Base-by-base conservation (phyloP, 768 basidiomycete genomes). In the Suillus plorans region DNA sequence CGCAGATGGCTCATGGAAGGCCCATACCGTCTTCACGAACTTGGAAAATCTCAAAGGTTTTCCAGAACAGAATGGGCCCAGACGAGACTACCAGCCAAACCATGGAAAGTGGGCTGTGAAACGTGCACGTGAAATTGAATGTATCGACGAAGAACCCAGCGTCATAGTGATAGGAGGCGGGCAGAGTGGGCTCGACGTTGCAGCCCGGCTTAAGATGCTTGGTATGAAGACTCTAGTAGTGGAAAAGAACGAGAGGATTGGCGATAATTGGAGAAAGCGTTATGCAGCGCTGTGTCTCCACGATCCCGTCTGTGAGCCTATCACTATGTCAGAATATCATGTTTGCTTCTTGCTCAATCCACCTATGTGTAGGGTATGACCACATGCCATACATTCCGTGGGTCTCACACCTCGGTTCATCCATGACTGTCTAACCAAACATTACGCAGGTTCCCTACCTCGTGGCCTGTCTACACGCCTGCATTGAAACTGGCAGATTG, bases 401-500 rank as follows among this genome's bases (percentile, higher is more conserved):
- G 67, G 84, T 77, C 18, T 22, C 53, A 28, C 7, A 14, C 31
- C 49, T 14, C 31, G 31, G 25, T 8, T 47, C 8, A 3, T 39
- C 4, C 10, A 45, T 59, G 50, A n/a, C 25, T 31, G 4, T 6
- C 31, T 20, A 28, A 60, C 47, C 37, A 31, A 44, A 9, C 13
- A 7, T 2, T 2, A 14, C 6, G 31, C 39, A 86, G 85, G 28
- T 88, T 87, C 74, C 88, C 87, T 5, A 67, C 80, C 2, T 82
- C 81, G 20, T 88, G 87, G 87, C 86, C 86, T 0, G 81, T 85
- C 5, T 88, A 79, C 58, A 79, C 81, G 4, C 86, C 87, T 5
- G 86, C 87, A 16, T 25, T 68, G 53, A 69, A 88, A 82, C 73
- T 90, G 16, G 89, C 88, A 0, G 84, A 86, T 65, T 90, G 87